phyloP scores from a whole-genome alignment of 495 filamentous ascomycete genomes.

The Penicillium coprophilum region DNA sequence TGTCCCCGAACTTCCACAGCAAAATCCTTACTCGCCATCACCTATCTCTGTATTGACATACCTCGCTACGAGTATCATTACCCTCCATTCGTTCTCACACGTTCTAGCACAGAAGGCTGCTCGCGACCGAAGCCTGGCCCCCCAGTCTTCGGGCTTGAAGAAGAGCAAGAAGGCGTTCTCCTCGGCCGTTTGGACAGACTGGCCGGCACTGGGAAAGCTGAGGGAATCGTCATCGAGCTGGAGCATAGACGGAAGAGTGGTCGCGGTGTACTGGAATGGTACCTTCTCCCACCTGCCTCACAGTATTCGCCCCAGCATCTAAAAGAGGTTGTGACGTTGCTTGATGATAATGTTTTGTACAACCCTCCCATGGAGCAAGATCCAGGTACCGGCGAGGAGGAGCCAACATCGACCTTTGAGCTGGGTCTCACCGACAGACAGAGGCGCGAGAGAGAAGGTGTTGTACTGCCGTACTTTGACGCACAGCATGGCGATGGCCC shows the following conservation, averaged over 20 bases:
- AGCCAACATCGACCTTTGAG: conserved; percentile 74
- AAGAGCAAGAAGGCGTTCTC: conserved; percentile 72
- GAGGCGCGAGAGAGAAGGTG: conserved; percentile 74
- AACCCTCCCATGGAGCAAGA: conserved; percentile 43
- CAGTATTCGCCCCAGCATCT: conserved; percentile 34
- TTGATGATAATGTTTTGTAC: conserved; percentile 77
- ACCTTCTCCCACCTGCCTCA: conserved; percentile 58
- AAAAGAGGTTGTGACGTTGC: conserved; percentile 59
- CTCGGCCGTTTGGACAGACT: conserved; percentile 53
- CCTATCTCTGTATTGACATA: conserved; percentile 62
- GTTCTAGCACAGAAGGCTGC: conserved; percentile 65
- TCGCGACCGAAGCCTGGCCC: conserved; percentile 63
- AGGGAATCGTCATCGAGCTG: conserved; percentile 76
- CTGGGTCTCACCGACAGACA: conserved; percentile 89
- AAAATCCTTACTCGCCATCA: conserved; percentile 62
- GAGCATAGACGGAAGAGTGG: conserved; percentile 82
- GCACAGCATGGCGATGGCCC: conserved; percentile 78
- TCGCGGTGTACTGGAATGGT: conserved; percentile 72
- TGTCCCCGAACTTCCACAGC: conserved; percentile 51
- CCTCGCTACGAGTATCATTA: conserved; percentile 67
- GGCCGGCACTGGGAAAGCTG: conserved; percentile 40
- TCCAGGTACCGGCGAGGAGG: conserved; percentile 40
- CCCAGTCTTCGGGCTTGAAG: conserved; percentile 76
- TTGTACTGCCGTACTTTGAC: conserved; percentile 94
- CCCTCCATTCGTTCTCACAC: conserved; percentile 64